Evolutionary conservation across 163 green algal genomes (phyloP).

Genomic region (Chloroidium sp.): DNA sequence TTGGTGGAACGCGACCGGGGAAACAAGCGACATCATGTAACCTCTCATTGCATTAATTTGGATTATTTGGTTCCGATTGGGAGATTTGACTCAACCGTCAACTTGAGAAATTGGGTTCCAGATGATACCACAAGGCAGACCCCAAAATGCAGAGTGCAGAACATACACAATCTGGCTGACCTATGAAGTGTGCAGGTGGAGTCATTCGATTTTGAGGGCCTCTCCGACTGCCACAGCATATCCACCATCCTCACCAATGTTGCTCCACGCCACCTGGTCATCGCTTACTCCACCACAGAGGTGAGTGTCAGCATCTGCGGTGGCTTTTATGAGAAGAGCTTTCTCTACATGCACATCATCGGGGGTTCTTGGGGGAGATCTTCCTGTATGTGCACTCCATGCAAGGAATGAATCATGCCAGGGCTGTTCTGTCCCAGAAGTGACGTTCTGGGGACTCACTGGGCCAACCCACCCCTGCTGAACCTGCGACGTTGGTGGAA

Average conservation of each 20-base stretch:
- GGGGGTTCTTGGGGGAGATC: too few species aligned
- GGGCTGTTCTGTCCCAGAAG: background rate
- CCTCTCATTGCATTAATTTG: too few species aligned
- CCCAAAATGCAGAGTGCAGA: background rate
- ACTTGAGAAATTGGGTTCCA: constrained; percentile 2
- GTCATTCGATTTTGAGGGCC: constrained; percentile 51
- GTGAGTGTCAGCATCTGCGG: constrained; percentile 2
- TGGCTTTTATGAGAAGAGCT: background rate
- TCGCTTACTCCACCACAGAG: constrained; percentile 41
- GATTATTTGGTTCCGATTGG: background rate
- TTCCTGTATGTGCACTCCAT: background rate
- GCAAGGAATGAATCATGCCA: background rate
- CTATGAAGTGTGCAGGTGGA: background rate
- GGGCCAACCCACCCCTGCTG: too few species aligned
- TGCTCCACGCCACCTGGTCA: constrained; percentile 53
- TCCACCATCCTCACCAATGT: constrained; percentile 50
- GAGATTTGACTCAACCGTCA: background rate
- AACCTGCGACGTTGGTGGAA: too few species aligned
- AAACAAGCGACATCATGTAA: too few species aligned
- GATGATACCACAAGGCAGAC: background rate
- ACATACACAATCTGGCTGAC: constrained; percentile 1
- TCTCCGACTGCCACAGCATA: constrained; percentile 51
- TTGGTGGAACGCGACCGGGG: too few species aligned
- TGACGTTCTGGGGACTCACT: background rate
- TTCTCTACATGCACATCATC: background rate